Evolutionary conservation across 495 filamentous ascomycete species (phyloP).

Genomic region (Entonaema liquescens): DNA sequence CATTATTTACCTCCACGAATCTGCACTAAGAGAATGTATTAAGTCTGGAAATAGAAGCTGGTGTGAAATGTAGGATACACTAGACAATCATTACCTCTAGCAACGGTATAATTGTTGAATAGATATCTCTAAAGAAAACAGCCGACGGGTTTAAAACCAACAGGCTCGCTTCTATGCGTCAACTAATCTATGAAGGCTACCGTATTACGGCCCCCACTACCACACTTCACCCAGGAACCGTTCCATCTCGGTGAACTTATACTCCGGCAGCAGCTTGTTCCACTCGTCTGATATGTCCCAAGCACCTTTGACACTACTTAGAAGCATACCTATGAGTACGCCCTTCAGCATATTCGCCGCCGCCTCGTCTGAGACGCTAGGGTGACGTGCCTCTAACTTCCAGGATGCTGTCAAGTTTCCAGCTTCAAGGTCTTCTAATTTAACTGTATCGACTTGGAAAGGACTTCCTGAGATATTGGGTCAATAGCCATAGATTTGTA

Average conservation of each 20-base stretch:
- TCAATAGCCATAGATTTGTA: slow-evolving; percentile 15
- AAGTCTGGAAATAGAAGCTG: too few species aligned
- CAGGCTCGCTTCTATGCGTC: not conserved
- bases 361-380: slow-evolving; percentile 54
- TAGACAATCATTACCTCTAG: too few species aligned
- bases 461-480: slow-evolving; percentile 39
- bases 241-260: slow-evolving; percentile 57
- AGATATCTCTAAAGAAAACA: not conserved
- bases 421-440: slow-evolving; percentile 55
- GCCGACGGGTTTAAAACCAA: too few species aligned
- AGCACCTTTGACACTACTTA: slow-evolving; percentile 51
- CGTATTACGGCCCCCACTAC: slow-evolving; percentile 46
- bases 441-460: slow-evolving; percentile 57
- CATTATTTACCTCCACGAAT: too few species aligned
- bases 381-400: slow-evolving; percentile 53
- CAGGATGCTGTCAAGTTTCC: slow-evolving; percentile 58
- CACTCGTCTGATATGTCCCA: slow-evolving; percentile 60
- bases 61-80: too few species aligned
- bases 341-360: slow-evolving; percentile 44
- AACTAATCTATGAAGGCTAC: not conserved
- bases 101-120: not conserved
- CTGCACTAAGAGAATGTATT: too few species aligned
- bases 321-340: slow-evolving; percentile 51
- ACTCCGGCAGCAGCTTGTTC: slow-evolving; percentile 63
- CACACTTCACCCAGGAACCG: slow-evolving; percentile 60